A percentile compares a stretch with the other conserved stretches of the same genome.
Conservation (phyloP, 306 rosid genomes). For the Hippophae gyantsensis region DNA sequence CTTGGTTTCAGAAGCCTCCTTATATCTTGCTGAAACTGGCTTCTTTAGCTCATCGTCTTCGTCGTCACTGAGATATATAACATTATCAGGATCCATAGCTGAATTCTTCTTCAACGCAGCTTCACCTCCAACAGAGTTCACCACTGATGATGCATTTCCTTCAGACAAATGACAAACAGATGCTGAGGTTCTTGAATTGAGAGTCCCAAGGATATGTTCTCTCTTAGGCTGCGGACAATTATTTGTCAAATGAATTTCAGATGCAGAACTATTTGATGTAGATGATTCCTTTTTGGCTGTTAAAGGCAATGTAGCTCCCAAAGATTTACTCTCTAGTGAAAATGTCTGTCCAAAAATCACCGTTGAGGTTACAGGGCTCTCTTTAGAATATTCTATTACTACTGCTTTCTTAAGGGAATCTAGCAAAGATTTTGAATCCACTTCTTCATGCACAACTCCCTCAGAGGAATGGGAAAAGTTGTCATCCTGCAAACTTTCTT, state of each 20-base stretch:
- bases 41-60: conserved; percentile 50
- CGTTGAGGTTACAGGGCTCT: conserved; percentile 22
- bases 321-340: conserved; percentile 23
- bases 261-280: conserved; percentile 15
- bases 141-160: conserved; percentile 38
- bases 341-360: conserved; percentile 25
- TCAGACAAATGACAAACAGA: conserved; percentile 40
- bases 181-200: conserved; percentile 16
- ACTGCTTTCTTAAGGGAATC: conserved; percentile 28
- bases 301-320: conserved; percentile 27
- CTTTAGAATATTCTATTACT: conserved; percentile 32
- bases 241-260: conserved; percentile 20
- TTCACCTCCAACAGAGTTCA: conserved; percentile 26
- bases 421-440: conserved; percentile 27
- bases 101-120: conserved; percentile 34
- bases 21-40: conserved; percentile 27
- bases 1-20: conserved; percentile 23
- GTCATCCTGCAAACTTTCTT: conserved; percentile 15
- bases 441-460: conserved; percentile 29
- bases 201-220: conserved; percentile 29
- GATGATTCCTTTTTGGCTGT: conserved; percentile 17
- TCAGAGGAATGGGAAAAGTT: conserved; percentile 12
- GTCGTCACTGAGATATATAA: conserved; percentile 79
- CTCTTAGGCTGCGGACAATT: conserved; percentile 22
- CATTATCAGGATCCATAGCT: conserved; percentile 21